Percentiles rank a stretch among this genome's conserved stretches.
These are phyloP conservation scores for Suillus tomentosus DNA, from an alignment of 768 basidiomycete species.

Conservation along the genomic window DNA sequence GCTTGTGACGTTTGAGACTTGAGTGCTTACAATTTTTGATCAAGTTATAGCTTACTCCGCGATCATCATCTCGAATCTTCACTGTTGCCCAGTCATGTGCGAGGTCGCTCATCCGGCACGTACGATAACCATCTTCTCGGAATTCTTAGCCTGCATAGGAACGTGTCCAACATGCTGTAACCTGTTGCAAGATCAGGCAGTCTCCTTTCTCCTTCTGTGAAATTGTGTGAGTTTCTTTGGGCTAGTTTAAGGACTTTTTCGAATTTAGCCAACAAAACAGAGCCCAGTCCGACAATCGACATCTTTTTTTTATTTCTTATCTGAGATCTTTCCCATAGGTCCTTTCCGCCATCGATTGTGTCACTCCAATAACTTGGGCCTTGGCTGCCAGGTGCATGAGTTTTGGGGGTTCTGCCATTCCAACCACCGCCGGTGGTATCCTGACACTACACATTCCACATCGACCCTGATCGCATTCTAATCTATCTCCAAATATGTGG, in stretches of 20 bases:
- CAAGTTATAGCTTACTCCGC: background rate
- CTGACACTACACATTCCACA: background rate
- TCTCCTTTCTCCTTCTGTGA: conserved; percentile 6
- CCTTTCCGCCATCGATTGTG: background rate
- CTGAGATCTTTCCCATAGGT: conserved; percentile 8
- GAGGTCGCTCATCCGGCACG: background rate
- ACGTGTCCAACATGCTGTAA: conserved; percentile 6
- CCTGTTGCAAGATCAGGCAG: conserved; percentile 5
- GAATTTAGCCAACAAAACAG: conserved; percentile 9
- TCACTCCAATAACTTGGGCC: background rate
- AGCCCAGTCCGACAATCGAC: background rate
- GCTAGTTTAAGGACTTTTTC: conserved; percentile 4
- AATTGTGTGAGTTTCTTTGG: conserved; percentile 4
- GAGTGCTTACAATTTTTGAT: conserved; percentile 1
- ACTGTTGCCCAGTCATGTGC: background rate
- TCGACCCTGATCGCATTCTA: background rate
- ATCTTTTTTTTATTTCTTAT: conserved; percentile 5
- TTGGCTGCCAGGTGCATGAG: background rate
- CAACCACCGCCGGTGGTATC: background rate
- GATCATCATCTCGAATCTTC: background rate
- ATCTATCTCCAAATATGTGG: conserved; percentile 1
- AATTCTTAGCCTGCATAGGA: conserved; percentile 2
- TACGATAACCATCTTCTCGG: conserved; percentile 1
- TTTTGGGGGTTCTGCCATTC: background rate
- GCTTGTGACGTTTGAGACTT: background rate